A percentile compares a stretch with the other conserved stretches of the same genome.
These are phyloP conservation scores for Trichoderma breve DNA, from an alignment of 2,329 filamentous ascomycete species.

Conservation along the genomic window DNA sequence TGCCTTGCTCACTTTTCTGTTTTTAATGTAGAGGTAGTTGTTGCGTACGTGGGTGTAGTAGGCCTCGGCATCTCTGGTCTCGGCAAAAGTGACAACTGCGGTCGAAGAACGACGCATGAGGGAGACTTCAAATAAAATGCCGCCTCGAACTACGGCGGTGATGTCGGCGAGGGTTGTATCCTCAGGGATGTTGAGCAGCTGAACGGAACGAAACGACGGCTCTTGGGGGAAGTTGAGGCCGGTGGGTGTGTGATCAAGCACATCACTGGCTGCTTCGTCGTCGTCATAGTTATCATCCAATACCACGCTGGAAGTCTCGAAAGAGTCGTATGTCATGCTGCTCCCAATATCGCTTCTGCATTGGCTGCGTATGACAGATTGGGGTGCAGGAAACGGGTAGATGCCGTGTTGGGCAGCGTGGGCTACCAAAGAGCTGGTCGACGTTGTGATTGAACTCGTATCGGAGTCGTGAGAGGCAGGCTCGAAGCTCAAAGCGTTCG, in stretches of 20 bases:
- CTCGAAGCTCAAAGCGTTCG: not conserved
- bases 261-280: not conserved
- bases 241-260: not conserved
- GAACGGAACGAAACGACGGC: slow-evolving; percentile 49
- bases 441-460: not conserved
- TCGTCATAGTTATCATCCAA: not conserved
- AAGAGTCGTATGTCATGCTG: not conserved
- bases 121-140: slow-evolving; percentile 66
- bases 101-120: slow-evolving; percentile 57
- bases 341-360: not conserved
- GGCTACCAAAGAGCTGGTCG: not conserved
- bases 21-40: slow-evolving; percentile 66
- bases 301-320: not conserved
- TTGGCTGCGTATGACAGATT: not conserved
- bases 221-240: not conserved
- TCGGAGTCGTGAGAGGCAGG: not conserved
- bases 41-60: slow-evolving; percentile 65
- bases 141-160: slow-evolving; percentile 63
- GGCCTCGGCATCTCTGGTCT: slow-evolving; percentile 57
- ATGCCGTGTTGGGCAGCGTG: not conserved
- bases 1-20: slow-evolving; percentile 58
- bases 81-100: slow-evolving; percentile 68
- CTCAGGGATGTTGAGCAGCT: slow-evolving; percentile 61
- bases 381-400: not conserved
- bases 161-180: slow-evolving; percentile 65